These are phyloP conservation scores for Paraphaeosphaeria minitans DNA, from an alignment of 2,329 filamentous ascomycete genomes.

Conservation along the genomic window DNA sequence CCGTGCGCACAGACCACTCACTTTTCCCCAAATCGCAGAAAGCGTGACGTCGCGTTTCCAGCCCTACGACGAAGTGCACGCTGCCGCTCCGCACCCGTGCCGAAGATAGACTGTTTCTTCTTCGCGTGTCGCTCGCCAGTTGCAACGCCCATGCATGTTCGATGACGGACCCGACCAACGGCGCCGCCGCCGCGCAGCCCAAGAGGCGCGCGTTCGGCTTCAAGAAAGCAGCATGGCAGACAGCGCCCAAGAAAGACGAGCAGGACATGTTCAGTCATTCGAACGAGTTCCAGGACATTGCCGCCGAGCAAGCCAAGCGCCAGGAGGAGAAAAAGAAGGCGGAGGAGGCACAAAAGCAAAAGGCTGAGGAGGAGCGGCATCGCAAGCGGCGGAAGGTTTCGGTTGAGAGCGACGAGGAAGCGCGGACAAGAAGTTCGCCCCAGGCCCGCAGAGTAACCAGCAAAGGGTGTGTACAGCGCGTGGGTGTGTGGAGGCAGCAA, in stretches of 20 bases:
- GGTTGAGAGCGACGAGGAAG: slow-evolving; percentile 19
- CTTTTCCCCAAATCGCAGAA: slow-evolving; percentile 17
- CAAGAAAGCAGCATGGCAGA: slow-evolving; percentile 59
- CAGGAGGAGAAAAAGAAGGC: slow-evolving; percentile 34
- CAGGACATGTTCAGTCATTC: slow-evolving; percentile 53
- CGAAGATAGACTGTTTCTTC: background rate
- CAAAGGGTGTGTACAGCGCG: slow-evolving; percentile 23
- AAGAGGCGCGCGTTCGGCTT: slow-evolving; percentile 59
- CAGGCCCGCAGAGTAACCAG: slow-evolving; percentile 14
- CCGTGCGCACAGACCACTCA: slow-evolving; percentile 29
- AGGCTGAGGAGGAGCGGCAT: slow-evolving; percentile 34
- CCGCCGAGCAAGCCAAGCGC: slow-evolving; percentile 45
- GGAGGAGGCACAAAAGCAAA: slow-evolving; percentile 30
- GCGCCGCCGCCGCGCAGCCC: slow-evolving; percentile 31
- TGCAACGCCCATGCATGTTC: slow-evolving; percentile 18
- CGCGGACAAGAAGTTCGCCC: slow-evolving; percentile 17
- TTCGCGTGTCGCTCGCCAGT: background rate
- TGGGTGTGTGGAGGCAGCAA: background rate
- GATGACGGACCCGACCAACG: slow-evolving; percentile 33
- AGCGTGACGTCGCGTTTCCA: slow-evolving; percentile 42
- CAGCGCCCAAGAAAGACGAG: slow-evolving; percentile 42
- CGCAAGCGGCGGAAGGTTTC: slow-evolving; percentile 33
- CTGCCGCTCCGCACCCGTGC: background rate
- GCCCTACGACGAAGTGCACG: slow-evolving; percentile 9
- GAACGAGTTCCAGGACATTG: slow-evolving; percentile 44